Evolutionary conservation across 2,329 filamentous ascomycete genomes (phyloP).

Genomic region (Colletotrichum graminicola): DNA sequence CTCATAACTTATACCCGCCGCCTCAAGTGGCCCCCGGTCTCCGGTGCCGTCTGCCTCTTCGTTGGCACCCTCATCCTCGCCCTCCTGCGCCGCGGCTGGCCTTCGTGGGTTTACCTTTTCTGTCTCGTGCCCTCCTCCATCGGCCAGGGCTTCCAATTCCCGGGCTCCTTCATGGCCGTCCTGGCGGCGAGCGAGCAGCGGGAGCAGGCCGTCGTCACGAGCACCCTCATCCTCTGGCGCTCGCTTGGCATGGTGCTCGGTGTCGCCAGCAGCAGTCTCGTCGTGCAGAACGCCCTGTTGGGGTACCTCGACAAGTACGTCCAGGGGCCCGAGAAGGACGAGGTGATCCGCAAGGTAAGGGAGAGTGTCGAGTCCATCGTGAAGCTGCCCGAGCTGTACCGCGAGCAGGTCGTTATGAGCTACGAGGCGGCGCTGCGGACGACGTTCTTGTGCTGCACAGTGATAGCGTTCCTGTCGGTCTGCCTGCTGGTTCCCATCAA

Average conservation of each 20-base stretch:
- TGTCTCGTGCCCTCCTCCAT: constrained; percentile 68
- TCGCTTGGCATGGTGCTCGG: constrained; percentile 79
- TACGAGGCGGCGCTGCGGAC: constrained; percentile 65
- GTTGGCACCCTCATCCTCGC: constrained; percentile 64
- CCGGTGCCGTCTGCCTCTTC: constrained; percentile 63
- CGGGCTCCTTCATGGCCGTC: constrained; percentile 72
- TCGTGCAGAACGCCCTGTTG: constrained; percentile 78
- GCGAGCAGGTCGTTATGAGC: constrained; percentile 66
- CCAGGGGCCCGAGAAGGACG: constrained; percentile 67
- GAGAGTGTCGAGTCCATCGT: constrained; percentile 67
- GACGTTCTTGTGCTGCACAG: constrained; percentile 59
- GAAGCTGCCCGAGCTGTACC: constrained; percentile 58
- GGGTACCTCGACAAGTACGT: constrained; percentile 71
- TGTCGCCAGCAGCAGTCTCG: constrained; percentile 77
- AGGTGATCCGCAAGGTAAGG: constrained; percentile 65
- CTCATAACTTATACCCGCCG: constrained; percentile 70
- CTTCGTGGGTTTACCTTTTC: constrained; percentile 65
- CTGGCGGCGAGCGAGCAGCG: constrained; percentile 69
- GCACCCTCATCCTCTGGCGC: constrained; percentile 78
- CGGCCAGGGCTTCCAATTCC: constrained; percentile 75
- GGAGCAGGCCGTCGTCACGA: constrained; percentile 77
- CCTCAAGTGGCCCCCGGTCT: constrained; percentile 69
- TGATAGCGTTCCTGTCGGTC: constrained; percentile 62
- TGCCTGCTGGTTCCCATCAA: constrained; percentile 64
- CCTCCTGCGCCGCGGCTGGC: constrained; percentile 63